Base-by-base conservation (phyloP, 1,284 basidiomycete genomes). In the Ganoderma lucidum region DNA sequence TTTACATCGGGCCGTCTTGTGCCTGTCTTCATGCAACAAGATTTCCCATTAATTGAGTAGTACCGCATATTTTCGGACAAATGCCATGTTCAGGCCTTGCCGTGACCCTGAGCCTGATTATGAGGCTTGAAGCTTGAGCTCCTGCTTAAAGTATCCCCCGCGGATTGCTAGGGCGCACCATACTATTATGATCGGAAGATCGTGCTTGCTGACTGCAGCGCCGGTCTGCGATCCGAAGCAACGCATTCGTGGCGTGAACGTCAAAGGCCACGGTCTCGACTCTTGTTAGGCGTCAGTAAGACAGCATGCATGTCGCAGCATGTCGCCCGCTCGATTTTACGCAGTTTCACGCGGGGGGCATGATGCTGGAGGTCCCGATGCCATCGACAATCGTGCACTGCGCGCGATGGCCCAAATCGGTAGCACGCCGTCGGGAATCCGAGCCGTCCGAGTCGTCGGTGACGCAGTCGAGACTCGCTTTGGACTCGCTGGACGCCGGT, bases 401-500 rank as follows among this genome's bases (percentile, higher is more conserved):
- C n/a, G n/a, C 2, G 53, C 30, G 15, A 55, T 55, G 6, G 53
- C 30, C 28, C 30, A 35, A 56, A 56, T 56, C 53, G 15, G 30
- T 32, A 55, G 53, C 53, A 17, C 14, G 53, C 6, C 28, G 14
- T 55, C 53, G 17, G 8, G 23, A 56, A 10, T 17, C 30, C 30
- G 6, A 17, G 6, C 9, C 15, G 17, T 9, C 15, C 30, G 53
- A 14, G 41, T 32, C 59, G 59, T 61, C 30, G 30, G 53, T 32
- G 30, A 30, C 53, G 30, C 23, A 32, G 30, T 56, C 53, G 32
- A 56, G 53, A 23, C 53, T 56, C 53, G 6, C 48, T n/a, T n/a
- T n/a, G 6, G 15, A 10, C n/a, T n/a, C n/a, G n/a, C n/a, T n/a
- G n/a, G 14, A 17, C 41, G 53, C 63, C 63, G 63, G 63, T 58